Evolutionary conservation across 495 filamentous ascomycete genomes (phyloP), one percentile per base, ranked within the genome.

Genomic region (Aspergillus leporis): DNA sequence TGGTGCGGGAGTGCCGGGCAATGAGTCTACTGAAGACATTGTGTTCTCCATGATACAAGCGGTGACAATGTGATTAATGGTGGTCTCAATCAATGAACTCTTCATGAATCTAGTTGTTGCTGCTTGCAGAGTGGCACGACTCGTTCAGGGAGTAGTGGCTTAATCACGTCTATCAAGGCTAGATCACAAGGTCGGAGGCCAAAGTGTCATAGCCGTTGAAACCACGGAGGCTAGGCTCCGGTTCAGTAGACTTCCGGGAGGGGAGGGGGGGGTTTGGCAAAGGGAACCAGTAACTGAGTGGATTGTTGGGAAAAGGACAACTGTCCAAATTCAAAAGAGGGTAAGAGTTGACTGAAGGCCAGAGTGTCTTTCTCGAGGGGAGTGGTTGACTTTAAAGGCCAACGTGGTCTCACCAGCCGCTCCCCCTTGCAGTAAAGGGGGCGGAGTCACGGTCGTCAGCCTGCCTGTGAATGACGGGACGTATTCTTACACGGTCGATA

Each of bases 371-470:
- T 46, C 60, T 56, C 53, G 23, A 36, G 59, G 55, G 67, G 58
- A 66, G 41, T 40, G 60, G 63, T 40, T 31, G 68, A 59, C 65
- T 72, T 74, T 74, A 72, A 77, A 72, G 74, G 76, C 74, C 74
- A 78, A 69, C 72, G 74, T 78, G 76, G 72, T 76, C 74, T 61
- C 70, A 66, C 71, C 74, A 59, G 30, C 51, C 49, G 47, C 32
- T 22, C 34, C 51, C 56, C 43, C 56, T 61, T 18, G 43, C 30
- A 22, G 40, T n/a, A 16, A 69, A 65, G 64, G 67, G 61, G 67
- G 64, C 56, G 59, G 59, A 62, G 61, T 58, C 55, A 22, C 19
- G 53, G 58, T 63, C 53, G 58, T 65, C 55, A 65, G 58, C 66
- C 58, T 23, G 53, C 25, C 6, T 28, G 25, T 28, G 25, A 28